Percentiles rank a stretch among this genome's conserved stretches.
Evolutionary conservation across 148 eudicot species (phyloP).

Genomic region (Mesembryanthemum crystallinum): DNA sequence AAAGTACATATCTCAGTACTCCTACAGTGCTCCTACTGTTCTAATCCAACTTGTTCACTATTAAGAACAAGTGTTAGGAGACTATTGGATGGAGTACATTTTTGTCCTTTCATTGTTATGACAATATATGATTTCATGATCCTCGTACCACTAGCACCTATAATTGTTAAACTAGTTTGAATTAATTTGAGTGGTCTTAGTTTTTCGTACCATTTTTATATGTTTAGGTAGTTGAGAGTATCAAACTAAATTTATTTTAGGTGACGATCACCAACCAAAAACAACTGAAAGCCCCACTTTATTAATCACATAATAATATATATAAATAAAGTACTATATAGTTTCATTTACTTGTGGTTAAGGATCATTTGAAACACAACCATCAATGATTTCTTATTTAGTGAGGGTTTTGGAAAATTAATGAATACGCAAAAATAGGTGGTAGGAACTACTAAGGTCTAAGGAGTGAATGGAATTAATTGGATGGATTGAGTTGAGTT

Average conservation of each 20-base stretch:
- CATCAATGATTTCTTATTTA: neutral
- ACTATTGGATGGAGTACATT: neutral
- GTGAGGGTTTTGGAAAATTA: neutral
- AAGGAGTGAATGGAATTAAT: neutral
- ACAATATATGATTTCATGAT: neutral
- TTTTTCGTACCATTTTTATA: too few species aligned
- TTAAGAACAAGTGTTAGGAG: too few species aligned
- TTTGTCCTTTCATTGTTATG: neutral
- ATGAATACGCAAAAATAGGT: neutral
- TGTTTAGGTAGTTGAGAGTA: constrained; percentile 4
- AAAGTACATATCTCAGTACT: too few species aligned
- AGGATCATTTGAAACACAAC: too few species aligned
- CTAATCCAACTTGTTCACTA: too few species aligned
- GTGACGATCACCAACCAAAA: constrained; percentile 4
- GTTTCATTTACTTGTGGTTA: too few species aligned
- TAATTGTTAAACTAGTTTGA: too few species aligned
- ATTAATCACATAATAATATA: neutral
- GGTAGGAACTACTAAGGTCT: too few species aligned
- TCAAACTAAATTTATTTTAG: neutral
- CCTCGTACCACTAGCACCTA: constrained; percentile 2
- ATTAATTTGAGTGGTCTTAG: too few species aligned
- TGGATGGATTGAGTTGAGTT: neutral
- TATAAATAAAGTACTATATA: neutral
- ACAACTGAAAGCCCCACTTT: neutral
- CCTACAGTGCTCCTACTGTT: too few species aligned